Evolutionary conservation across 208 protist genomes (phyloP).

Genomic region (Acanthamoeba polyphaga): DNA sequence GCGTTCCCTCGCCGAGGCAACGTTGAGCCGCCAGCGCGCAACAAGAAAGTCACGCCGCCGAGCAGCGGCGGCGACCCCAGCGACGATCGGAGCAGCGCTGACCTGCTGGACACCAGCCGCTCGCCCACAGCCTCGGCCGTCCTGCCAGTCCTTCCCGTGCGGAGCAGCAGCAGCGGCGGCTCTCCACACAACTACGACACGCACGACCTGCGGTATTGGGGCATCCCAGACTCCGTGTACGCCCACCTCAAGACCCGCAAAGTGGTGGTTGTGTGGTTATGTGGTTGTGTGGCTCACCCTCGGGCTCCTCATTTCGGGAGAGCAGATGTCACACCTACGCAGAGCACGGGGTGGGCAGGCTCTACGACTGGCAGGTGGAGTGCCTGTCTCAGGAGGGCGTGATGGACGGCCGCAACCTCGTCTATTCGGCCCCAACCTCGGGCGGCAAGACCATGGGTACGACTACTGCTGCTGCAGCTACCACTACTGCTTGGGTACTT

Average conservation of each 20-base stretch:
- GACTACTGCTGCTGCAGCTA: background rate
- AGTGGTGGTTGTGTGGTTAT: too few species aligned
- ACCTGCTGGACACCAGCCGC: background rate
- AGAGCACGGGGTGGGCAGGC: conserved; percentile 35
- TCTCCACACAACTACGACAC: background rate
- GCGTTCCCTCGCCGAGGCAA: background rate
- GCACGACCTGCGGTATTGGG: conserved; percentile 41
- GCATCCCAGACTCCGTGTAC: conserved; percentile 53
- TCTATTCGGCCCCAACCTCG: conserved; percentile 84
- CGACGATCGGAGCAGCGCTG: background rate
- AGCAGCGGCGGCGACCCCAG: background rate
- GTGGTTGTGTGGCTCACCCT: background rate
- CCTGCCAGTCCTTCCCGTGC: background rate
- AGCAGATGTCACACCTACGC: conserved; percentile 44
- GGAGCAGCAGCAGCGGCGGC: background rate
- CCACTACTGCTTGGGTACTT: conserved; percentile 69
- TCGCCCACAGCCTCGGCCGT: background rate
- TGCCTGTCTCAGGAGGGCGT: conserved; percentile 68
- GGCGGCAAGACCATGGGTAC: conserved; percentile 83
- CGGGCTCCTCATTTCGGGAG: too few species aligned
- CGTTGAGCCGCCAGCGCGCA: background rate
- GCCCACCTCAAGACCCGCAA: background rate
- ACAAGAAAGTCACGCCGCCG: background rate
- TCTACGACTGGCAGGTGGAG: conserved; percentile 73
- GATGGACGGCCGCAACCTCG: conserved; percentile 76